Base-by-base conservation (phyloP, 768 basidiomycete species). In the Tephrocybe sp. region DNA sequence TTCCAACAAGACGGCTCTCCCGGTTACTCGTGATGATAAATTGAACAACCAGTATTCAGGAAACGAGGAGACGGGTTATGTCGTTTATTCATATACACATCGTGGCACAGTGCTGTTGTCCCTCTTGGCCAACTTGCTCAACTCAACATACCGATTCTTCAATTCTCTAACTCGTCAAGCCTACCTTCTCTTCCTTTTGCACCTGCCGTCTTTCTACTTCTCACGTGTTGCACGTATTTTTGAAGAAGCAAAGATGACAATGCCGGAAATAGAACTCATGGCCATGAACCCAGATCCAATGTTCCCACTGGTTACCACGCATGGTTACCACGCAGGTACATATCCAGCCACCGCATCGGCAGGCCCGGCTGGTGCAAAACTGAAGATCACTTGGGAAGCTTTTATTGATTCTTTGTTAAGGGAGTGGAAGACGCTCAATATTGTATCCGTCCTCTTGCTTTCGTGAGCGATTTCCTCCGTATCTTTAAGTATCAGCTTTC, bases 151-250 rank as follows among this genome's bases (percentile, higher is more conserved):
- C n/a, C 16, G 22, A 13, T 42, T 47, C 21, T 22, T 49, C 7
- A 33, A 40, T 23, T 27, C 31, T n/a, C n/a, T 39, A 4, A 43
- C 42, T 1, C 30, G 44, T 1, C 24, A 47, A 12, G 24, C 42
- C 11, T 49, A 54, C 30, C 53, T 54, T 6, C 18, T 40, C 23
- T 22, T 21, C 23, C 76, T 89, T 3, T 70, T 90, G 11, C 74
- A 80, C 10, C 73, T 91, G 8, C 88, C 88, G 1, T 77, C 83
- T 0, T 67, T 89, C 52, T 91, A 91, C 58, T 90, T 88, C 64
- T 79, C 83, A 1, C 81, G 88, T 1, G 88, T 91, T n/a, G 80
- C 84, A 3, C 75, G 79, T 43, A 77, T 89, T 29, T 89, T 88
- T 54, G 78, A 84, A 53, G 85, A 88, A 45, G 86, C 88, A 2